Evolutionary conservation across 2,329 filamentous ascomycete genomes (phyloP).

Genomic region (Cordyceps pruinosa): DNA sequence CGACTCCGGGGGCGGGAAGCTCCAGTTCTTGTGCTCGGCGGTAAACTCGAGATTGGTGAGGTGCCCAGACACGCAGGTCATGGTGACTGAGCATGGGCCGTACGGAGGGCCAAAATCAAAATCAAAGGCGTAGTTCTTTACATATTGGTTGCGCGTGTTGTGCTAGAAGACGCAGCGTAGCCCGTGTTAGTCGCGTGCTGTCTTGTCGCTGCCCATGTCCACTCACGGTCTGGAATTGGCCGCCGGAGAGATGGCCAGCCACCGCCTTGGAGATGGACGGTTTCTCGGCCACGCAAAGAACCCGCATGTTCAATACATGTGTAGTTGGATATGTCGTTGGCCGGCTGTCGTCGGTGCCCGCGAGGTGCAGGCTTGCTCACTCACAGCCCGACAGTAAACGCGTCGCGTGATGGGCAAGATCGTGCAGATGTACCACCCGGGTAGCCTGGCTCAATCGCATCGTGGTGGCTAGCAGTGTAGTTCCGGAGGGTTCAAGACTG

Average conservation of each 20-base stretch:
- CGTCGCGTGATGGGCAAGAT: constrained; percentile 10
- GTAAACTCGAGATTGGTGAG: constrained; percentile 76
- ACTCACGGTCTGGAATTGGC: constrained; percentile 61
- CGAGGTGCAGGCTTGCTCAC: background rate
- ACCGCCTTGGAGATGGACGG: constrained; percentile 95
- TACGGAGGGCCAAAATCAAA: constrained; percentile 79
- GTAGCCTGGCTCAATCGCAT: background rate
- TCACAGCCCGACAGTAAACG: background rate
- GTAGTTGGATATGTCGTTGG: background rate
- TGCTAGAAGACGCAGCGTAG: constrained; percentile 40
- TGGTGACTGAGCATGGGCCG: constrained; percentile 78
- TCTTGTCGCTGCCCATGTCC: constrained; percentile 17
- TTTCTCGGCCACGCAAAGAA: constrained; percentile 57
- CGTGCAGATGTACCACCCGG: background rate
- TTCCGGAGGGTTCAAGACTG: background rate
- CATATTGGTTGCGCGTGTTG: constrained; percentile 64
- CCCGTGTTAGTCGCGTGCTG: background rate
- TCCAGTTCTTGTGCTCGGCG: constrained; percentile 69
- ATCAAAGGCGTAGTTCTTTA: constrained; percentile 91
- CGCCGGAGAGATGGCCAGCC: constrained; percentile 79
- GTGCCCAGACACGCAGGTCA: constrained; percentile 91
- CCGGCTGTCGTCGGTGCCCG: background rate
- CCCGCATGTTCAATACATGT: constrained; percentile 37
- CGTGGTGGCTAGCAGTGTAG: background rate
- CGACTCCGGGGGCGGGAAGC: constrained; percentile 65